Percentiles rank a stretch among this genome's conserved stretches.
phyloP scores from a whole-genome alignment of 2,329 filamentous ascomycete genomes.

The Plenodomus tracheiphilus region DNA sequence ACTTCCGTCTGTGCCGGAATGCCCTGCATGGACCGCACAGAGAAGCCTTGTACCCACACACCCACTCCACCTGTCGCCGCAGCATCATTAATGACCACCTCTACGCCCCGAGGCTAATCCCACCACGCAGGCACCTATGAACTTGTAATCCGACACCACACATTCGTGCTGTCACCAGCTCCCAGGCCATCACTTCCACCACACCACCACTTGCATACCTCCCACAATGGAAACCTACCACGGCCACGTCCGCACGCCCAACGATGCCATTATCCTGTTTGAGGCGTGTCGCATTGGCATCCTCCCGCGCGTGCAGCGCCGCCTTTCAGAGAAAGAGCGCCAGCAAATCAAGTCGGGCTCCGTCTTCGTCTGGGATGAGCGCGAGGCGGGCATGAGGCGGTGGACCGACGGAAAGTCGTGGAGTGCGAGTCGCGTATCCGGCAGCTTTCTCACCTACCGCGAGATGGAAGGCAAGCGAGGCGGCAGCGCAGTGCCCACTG shows the following conservation, averaged over 20 bases:
- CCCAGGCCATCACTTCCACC: background rate
- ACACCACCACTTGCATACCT: background rate
- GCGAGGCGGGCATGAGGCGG: constrained; percentile 95
- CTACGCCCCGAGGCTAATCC: background rate
- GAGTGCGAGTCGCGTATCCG: constrained; percentile 96
- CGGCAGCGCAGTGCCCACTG: constrained; percentile 64
- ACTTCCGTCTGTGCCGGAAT: constrained; percentile 4
- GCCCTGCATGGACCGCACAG: constrained; percentile 5
- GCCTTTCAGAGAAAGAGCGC: constrained; percentile 94
- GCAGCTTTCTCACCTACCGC: constrained; percentile 94
- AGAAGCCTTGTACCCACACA: background rate
- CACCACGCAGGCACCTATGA: background rate
- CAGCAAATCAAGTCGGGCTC: constrained; percentile 95
- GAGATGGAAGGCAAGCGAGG: constrained; percentile 99
- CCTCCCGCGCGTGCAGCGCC: constrained; percentile 86
- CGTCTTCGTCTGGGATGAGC: constrained; percentile 99
- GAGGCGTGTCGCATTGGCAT: constrained; percentile 91
- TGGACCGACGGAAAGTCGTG: constrained; percentile 99
- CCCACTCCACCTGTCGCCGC: background rate
- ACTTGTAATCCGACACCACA: background rate
- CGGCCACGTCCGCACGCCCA: constrained; percentile 92
- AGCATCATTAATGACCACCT: background rate
- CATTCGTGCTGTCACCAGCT: background rate
- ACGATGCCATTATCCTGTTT: constrained; percentile 97
- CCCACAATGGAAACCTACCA: constrained; percentile 88